These are phyloP conservation scores for Suillus fuscotomentosus DNA, from an alignment of 768 basidiomycete species.

Conservation along the genomic window DNA sequence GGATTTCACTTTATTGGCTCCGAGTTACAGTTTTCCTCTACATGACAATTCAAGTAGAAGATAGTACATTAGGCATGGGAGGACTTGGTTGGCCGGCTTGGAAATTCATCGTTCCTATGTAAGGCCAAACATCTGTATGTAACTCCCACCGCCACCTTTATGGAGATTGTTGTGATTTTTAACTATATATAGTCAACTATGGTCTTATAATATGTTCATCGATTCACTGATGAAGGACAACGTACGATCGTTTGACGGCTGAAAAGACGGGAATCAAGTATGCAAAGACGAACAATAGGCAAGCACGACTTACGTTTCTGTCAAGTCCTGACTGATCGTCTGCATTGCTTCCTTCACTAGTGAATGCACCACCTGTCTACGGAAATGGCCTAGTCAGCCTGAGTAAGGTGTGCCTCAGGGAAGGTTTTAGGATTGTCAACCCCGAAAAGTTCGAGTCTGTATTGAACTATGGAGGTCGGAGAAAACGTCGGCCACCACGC, in stretches of 20 bases:
- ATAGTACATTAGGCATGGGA: no score
- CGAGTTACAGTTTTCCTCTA: no score
- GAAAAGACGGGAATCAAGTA: not conserved
- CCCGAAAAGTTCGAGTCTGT: not conserved
- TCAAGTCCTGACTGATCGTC: not conserved
- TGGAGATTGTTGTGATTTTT: no score
- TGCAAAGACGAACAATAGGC: not conserved
- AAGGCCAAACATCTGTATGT: no score
- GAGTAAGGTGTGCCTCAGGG: no score
- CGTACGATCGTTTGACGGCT: not conserved
- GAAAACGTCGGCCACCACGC: not conserved
- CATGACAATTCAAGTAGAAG: no score
- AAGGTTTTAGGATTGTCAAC: not conserved
- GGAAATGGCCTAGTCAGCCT: not conserved
- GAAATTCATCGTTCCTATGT: no score
- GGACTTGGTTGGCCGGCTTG: no score
- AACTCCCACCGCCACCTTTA: no score
- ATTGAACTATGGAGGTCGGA: not conserved
- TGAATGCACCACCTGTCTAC: not conserved
- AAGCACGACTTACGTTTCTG: not conserved
- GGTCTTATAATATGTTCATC: no score
- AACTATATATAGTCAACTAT: no score
- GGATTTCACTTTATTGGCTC: no score
- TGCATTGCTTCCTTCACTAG: not conserved
- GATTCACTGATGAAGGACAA: not conserved